These are phyloP conservation scores for Annulohypoxylon bovei DNA, from an alignment of 495 filamentous ascomycete species.

Conservation along the genomic window DNA sequence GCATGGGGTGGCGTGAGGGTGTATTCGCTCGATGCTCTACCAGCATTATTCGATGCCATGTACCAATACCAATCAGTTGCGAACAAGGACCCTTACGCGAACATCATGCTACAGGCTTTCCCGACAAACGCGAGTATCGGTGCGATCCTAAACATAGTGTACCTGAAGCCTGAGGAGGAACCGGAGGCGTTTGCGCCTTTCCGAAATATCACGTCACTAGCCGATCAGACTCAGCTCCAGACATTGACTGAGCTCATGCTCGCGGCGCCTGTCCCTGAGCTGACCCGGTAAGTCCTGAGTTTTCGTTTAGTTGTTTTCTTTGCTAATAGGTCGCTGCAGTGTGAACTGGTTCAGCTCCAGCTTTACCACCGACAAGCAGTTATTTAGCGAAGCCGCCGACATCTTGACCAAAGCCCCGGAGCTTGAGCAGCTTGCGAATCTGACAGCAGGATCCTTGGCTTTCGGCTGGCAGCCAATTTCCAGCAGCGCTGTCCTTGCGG, in stretches of 20 bases:
- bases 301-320: background rate
- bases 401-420: conserved; percentile 39
- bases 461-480: conserved; percentile 45
- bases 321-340: conserved; percentile 17
- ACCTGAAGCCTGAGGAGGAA: conserved; percentile 35
- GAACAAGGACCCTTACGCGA: conserved; percentile 42
- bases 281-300: conserved; percentile 26
- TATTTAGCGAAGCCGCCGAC: conserved; percentile 27
- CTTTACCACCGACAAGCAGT: conserved; percentile 35
- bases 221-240: conserved; percentile 36
- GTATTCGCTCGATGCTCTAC: conserved; percentile 45
- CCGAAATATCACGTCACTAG: conserved; percentile 32
- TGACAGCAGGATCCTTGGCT: conserved; percentile 42
- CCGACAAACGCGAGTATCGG: conserved; percentile 42
- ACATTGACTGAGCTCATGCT: conserved; percentile 38
- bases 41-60: conserved; percentile 39
- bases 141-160: conserved; percentile 44
- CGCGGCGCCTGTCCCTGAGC: conserved; percentile 21
- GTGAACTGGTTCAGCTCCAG: conserved; percentile 43
- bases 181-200: conserved; percentile 41
- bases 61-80: conserved; percentile 35
- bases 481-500: conserved; percentile 34
- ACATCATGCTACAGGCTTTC: conserved; percentile 45
- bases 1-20: conserved; percentile 54
- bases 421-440: conserved; percentile 30